Evolutionary conservation across 1,284 basidiomycete species (phyloP).

Genomic region (Cryptococcus hybrid): DNA sequence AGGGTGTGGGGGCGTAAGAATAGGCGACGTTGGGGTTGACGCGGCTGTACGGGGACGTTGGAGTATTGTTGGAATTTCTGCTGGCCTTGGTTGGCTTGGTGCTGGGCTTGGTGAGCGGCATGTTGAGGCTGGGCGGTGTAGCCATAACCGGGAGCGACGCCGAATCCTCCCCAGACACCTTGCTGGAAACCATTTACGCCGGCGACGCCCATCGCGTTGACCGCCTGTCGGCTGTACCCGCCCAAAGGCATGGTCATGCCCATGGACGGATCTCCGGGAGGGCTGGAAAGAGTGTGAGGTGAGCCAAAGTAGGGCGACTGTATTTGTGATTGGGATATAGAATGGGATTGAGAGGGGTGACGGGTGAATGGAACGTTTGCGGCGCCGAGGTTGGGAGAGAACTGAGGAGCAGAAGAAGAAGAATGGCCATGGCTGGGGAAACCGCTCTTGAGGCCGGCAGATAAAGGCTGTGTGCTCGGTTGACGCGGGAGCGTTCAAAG

Average conservation of each 20-base stretch:
- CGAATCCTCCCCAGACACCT: slow-evolving; percentile 26
- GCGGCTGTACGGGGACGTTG: slow-evolving; percentile 4
- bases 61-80: slow-evolving; percentile 9
- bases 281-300: not conserved
- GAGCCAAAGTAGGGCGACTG: not conserved
- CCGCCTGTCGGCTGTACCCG: not conserved
- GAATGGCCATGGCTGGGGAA: slow-evolving; percentile 12
- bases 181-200: slow-evolving; percentile 22
- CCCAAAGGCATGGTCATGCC: not conserved
- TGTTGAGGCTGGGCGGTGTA: slow-evolving; percentile 27
- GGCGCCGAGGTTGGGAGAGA: not conserved
- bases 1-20: not conserved
- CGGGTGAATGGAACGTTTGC: slow-evolving; percentile 5
- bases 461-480: slow-evolving; percentile 5
- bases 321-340: slow-evolving; percentile 3
- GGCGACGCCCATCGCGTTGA: not conserved
- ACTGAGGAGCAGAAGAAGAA: slow-evolving; percentile 9
- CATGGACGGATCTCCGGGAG: not conserved
- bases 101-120: slow-evolving; percentile 7
- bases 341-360: slow-evolving; percentile 6
- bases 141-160: slow-evolving; percentile 23
- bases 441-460: not conserved
- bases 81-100: not conserved
- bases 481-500: slow-evolving; percentile 22
- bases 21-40: not conserved